Conservation (phyloP, 345 rosid genomes). For the Carallia brachiata region DNA sequence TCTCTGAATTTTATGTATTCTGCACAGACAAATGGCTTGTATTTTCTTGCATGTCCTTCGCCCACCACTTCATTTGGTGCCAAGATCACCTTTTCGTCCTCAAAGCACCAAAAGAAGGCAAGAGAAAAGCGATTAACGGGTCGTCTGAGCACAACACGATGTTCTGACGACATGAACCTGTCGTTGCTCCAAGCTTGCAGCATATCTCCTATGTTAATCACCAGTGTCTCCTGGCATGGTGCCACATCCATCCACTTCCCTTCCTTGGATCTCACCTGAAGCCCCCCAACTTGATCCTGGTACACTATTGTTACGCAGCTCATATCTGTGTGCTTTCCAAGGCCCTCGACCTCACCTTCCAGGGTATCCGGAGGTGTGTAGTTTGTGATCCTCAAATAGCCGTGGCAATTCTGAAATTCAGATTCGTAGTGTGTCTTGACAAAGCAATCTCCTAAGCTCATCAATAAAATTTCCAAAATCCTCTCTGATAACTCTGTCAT, state of each 20-base stretch:
- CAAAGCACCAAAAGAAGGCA: slow-evolving; percentile 48
- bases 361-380: slow-evolving; percentile 29
- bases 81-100: slow-evolving; percentile 35
- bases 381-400: slow-evolving; percentile 40
- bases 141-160: slow-evolving; percentile 31
- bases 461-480: slow-evolving; percentile 25
- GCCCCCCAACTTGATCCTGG: slow-evolving; percentile 41
- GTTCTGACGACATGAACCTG: slow-evolving; percentile 37
- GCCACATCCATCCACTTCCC: slow-evolving; percentile 43
- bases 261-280: slow-evolving; percentile 41
- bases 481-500: slow-evolving; percentile 34
- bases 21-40: slow-evolving; percentile 37
- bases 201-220: slow-evolving; percentile 45
- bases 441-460: slow-evolving; percentile 27
- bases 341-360: slow-evolving; percentile 34
- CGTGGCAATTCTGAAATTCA: slow-evolving; percentile 37
- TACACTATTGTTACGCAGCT: slow-evolving; percentile 42
- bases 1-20: slow-evolving; percentile 43
- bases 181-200: slow-evolving; percentile 50
- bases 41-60: slow-evolving; percentile 19
- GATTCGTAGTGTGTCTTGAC: slow-evolving; percentile 25
- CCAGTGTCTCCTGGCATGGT: slow-evolving; percentile 35
- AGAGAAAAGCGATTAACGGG: slow-evolving; percentile 28
- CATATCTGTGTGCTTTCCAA: slow-evolving; percentile 50
- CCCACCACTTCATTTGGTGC: slow-evolving; percentile 38